A percentile compares a stretch with the other conserved stretches of the same genome.
Evolutionary conservation across 176 grass and related monocot genomes (phyloP).

Genomic region (Zea luxurians): DNA sequence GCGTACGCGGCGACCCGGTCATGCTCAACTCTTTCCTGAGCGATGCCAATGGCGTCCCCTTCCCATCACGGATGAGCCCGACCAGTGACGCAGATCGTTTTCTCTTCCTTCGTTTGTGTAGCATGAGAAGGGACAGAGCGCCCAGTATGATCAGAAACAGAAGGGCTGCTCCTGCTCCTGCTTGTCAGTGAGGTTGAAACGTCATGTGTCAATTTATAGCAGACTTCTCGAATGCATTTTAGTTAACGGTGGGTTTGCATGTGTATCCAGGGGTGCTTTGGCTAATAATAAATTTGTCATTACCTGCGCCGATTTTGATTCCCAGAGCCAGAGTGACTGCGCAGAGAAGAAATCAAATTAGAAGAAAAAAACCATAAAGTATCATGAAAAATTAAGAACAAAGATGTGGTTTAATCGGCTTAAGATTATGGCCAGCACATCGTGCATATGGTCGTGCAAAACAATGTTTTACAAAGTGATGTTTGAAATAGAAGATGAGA

Average conservation of each 20-base stretch:
- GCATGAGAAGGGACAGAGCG: neutral
- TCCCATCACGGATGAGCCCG: slow-evolving; percentile 14
- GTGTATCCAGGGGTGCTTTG: neutral
- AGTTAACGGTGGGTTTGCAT: neutral
- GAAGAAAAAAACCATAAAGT: neutral
- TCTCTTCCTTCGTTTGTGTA: slow-evolving; percentile 7
- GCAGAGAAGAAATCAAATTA: neutral
- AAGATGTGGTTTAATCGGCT: neutral
- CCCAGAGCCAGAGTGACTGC: neutral
- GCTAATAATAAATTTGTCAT: neutral
- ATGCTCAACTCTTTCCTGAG: slow-evolving; percentile 43
- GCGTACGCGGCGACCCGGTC: neutral
- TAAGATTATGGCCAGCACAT: too few species aligned
- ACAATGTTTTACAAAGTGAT: too few species aligned
- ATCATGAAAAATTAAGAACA: neutral
- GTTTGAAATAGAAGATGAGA: too few species aligned
- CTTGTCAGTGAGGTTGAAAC: neutral
- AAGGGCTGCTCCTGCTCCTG: slow-evolving; percentile 21
- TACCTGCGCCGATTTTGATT: slow-evolving; percentile 35
- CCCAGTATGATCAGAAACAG: neutral
- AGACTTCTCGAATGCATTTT: neutral
- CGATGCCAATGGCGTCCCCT: slow-evolving; percentile 11
- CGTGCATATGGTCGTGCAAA: too few species aligned
- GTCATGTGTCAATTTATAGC: neutral
- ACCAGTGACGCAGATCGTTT: slow-evolving; percentile 23